Percentiles rank a stretch among this genome's conserved stretches.
Conservation (phyloP, 2,329 filamentous ascomycete genomes). For the Paraphoma sp. region DNA sequence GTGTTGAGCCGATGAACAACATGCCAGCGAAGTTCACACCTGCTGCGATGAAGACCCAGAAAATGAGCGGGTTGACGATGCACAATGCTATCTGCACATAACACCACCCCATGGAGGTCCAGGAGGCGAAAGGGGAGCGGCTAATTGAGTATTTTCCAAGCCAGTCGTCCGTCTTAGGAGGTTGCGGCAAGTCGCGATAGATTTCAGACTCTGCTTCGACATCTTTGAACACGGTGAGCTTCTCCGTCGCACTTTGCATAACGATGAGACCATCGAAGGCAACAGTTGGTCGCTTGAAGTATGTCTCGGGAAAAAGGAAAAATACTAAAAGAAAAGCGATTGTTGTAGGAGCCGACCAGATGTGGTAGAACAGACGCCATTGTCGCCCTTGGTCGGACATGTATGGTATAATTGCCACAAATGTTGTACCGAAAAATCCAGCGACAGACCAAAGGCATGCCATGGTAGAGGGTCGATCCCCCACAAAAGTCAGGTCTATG, state of each 20-base stretch:
- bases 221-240: slow-evolving; percentile 47
- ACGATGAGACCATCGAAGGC: slow-evolving; percentile 52
- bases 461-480: slow-evolving; percentile 45
- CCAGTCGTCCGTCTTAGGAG: slow-evolving; percentile 13
- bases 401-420: slow-evolving; percentile 34
- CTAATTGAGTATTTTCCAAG: slow-evolving; percentile 16
- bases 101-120: slow-evolving; percentile 30
- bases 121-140: slow-evolving; percentile 32
- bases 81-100: slow-evolving; percentile 39
- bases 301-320: slow-evolving; percentile 48
- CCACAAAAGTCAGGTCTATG: slow-evolving; percentile 50
- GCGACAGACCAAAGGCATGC: slow-evolving; percentile 45
- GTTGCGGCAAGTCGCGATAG: slow-evolving; percentile 31
- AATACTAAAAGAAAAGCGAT: slow-evolving; percentile 37
- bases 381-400: slow-evolving; percentile 30
- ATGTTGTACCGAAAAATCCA: slow-evolving; percentile 27
- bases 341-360: slow-evolving; percentile 33
- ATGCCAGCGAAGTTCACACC: slow-evolving; percentile 36
- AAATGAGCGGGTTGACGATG: slow-evolving; percentile 36
- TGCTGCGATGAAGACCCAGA: slow-evolving; percentile 37
- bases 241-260: slow-evolving; percentile 48
- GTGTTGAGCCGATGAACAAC: slow-evolving; percentile 39
- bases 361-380: slow-evolving; percentile 46
- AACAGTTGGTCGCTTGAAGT: slow-evolving; percentile 50
- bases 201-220: slow-evolving; percentile 33